Base-by-base conservation (phyloP, 352 stramenopile genomes). In the Bremia lactucae region DNA sequence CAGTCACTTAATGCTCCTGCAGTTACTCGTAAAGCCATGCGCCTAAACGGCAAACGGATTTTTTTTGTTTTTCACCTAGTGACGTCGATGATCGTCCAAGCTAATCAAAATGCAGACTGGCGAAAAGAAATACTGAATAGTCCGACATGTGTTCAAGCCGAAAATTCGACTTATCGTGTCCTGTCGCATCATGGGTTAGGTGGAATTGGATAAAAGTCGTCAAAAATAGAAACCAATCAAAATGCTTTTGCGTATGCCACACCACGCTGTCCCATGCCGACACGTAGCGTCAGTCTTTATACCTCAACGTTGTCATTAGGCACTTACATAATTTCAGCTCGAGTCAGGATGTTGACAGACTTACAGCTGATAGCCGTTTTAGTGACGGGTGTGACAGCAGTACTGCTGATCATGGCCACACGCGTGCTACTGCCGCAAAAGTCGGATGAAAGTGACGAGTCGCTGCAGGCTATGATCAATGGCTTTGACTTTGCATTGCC, bases 401-500 rank as follows among this genome's bases (percentile, higher is more conserved):
- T 58, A 44, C 68, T 91, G 34, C 44, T 87, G 56, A 35, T 64
- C 37, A 62, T 81, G 55, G 75, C 75, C 31, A 65, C 78, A 42
- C 72, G 72, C 34, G 72, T 87, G 24, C 62, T 79, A 63, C 63
- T 76, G 53, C 79, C 79, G 23, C 71, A 78, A 59, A 83, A 82
- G 57, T 62, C 68, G 46, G 57, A 68, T 53, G 76, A 84, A 36
- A 57, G 73, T 37, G 79, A 91, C 46, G 65, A 81, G 55, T 85
- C 71, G 46, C 66, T 91, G 34, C 75, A 91, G 21, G 75, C 73
- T 36, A 91, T 91, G 73, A 88, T 91, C 68, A 91, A 91, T 53
- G 79, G 79, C 59, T 91, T 91, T 41, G 79, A 91, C 72, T 88
- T 91, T 62, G 63, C 76, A 38, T 52, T 91, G 39, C 79, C 79